phyloP scores from a whole-genome alignment of 2,329 filamentous ascomycete species.

The Aspergillus unguis region DNA sequence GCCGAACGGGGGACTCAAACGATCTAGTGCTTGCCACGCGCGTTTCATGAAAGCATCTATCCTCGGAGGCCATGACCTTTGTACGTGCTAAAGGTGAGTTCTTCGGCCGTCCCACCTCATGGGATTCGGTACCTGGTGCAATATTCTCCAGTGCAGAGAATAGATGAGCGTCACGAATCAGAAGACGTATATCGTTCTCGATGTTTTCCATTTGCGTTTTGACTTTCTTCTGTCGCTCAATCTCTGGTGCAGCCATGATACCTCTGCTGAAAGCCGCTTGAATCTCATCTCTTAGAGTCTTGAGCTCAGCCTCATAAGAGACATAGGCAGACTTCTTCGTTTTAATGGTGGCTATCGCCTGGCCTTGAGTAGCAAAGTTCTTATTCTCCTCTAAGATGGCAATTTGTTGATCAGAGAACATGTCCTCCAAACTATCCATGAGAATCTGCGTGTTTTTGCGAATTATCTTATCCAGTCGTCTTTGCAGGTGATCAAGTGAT shows the following conservation, averaged over 20 bases:
- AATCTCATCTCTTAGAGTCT: slow-evolving; percentile 35
- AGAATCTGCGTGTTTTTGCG: slow-evolving; percentile 25
- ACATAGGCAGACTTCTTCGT: slow-evolving; percentile 27
- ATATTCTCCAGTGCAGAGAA: slow-evolving; percentile 16
- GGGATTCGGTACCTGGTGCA: background rate
- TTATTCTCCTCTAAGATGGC: slow-evolving; percentile 35
- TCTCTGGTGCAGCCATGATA: slow-evolving; percentile 29
- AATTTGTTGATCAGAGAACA: slow-evolving; percentile 34
- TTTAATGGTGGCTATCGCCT: slow-evolving; percentile 36
- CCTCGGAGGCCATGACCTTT: background rate
- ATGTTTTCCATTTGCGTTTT: slow-evolving; percentile 33
- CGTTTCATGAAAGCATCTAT: background rate
- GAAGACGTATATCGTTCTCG: slow-evolving; percentile 31
- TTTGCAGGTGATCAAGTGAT: slow-evolving; percentile 27
- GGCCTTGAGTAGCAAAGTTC: slow-evolving; percentile 34
- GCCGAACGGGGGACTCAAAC: slow-evolving; percentile 2
- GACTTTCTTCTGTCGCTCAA: slow-evolving; percentile 33
- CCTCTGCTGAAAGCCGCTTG: slow-evolving; percentile 36
- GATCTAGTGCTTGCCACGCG: background rate
- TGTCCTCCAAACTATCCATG: slow-evolving; percentile 37
- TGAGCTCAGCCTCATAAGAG: slow-evolving; percentile 28
- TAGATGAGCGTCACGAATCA: slow-evolving; percentile 32
- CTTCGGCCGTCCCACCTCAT: background rate
- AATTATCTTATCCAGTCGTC: slow-evolving; percentile 29
- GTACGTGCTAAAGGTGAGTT: background rate